Conservation (phyloP, 2,329 filamentous ascomycete species). For the Dothiorella sarmentorum region DNA sequence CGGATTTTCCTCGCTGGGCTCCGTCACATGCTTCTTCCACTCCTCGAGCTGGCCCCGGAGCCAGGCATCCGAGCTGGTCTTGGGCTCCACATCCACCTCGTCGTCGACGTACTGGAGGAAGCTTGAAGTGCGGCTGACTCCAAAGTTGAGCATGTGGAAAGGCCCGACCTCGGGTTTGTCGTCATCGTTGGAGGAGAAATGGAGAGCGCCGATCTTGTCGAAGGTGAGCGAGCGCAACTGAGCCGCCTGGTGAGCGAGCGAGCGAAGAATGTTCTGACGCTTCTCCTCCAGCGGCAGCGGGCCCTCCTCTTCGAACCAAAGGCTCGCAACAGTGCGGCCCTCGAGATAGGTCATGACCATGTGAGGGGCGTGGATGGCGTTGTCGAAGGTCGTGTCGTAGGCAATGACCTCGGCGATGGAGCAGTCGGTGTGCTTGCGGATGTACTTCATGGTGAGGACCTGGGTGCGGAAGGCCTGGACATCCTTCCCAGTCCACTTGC, state of each 20-base stretch:
- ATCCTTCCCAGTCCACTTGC: conserved; percentile 1
- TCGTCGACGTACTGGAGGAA: background rate
- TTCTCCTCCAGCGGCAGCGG: conserved; percentile 1
- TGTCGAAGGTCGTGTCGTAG: conserved; percentile 9
- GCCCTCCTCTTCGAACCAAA: conserved; percentile 1
- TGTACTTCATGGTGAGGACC: conserved; percentile 9
- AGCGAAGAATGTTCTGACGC: conserved; percentile 22
- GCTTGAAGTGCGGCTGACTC: background rate
- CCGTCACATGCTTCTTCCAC: background rate
- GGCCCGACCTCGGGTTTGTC: conserved; percentile 6
- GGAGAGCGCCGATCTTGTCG: conserved; percentile 20
- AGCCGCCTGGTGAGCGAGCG: conserved; percentile 20
- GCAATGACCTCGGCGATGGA: background rate
- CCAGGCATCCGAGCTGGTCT: background rate
- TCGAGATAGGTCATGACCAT: background rate
- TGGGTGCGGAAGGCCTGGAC: background rate
- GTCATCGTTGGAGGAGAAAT: conserved; percentile 3
- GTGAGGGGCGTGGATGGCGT: conserved; percentile 6
- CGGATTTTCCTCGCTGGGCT: background rate
- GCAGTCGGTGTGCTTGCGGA: conserved; percentile 1
- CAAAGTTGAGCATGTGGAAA: background rate
- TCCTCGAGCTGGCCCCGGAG: background rate
- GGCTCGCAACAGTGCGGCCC: background rate
- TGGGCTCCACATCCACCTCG: background rate
- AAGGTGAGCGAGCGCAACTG: conserved; percentile 20